Evolutionary conservation across 1,284 basidiomycete species (phyloP).

Genomic region (Irpex lacteus): DNA sequence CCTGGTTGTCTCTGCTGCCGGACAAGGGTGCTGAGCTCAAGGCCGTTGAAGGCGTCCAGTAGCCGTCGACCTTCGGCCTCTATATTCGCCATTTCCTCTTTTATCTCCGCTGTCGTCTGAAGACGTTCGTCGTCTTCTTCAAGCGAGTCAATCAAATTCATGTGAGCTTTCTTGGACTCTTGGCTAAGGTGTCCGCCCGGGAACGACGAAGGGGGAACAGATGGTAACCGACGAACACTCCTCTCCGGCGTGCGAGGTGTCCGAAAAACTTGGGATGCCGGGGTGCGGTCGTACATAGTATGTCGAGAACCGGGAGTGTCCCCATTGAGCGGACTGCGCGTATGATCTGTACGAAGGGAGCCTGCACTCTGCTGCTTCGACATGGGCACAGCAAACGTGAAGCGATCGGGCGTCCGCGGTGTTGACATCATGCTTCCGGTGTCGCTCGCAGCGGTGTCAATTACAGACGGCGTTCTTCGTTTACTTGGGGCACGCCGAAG

Average conservation of each 20-base stretch:
- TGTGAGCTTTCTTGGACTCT: slow-evolving; percentile 28
- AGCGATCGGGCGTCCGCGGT: slow-evolving; percentile 38
- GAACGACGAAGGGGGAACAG: slow-evolving; percentile 53
- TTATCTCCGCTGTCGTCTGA: slow-evolving; percentile 58
- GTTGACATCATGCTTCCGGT: slow-evolving; percentile 52
- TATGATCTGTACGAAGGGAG: slow-evolving; percentile 44
- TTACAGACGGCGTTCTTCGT: slow-evolving; percentile 40
- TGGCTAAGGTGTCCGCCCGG: slow-evolving; percentile 30
- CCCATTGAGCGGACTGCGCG: slow-evolving; percentile 28
- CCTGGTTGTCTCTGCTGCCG: slow-evolving; percentile 41
- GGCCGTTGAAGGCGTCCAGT: slow-evolving; percentile 72
- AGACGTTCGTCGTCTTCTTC: slow-evolving; percentile 49
- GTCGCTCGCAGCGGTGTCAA: slow-evolving; percentile 44
- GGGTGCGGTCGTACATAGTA: slow-evolving; percentile 18
- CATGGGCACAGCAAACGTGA: slow-evolving; percentile 35
- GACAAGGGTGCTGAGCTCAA: slow-evolving; percentile 66
- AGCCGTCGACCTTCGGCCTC: slow-evolving; percentile 66
- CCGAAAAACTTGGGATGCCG: slow-evolving; percentile 13
- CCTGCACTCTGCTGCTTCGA: slow-evolving; percentile 48
- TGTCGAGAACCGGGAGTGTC: slow-evolving; percentile 15
- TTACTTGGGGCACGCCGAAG: slow-evolving; percentile 55
- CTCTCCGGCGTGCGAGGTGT: slow-evolving; percentile 27
- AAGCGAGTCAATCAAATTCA: slow-evolving; percentile 37
- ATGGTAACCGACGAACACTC: slow-evolving; percentile 42
- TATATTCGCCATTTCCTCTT: slow-evolving; percentile 58